Evolutionary conservation across 73 alveolate genomes (phyloP).

Genomic region (Paraurostyla sp.): DNA sequence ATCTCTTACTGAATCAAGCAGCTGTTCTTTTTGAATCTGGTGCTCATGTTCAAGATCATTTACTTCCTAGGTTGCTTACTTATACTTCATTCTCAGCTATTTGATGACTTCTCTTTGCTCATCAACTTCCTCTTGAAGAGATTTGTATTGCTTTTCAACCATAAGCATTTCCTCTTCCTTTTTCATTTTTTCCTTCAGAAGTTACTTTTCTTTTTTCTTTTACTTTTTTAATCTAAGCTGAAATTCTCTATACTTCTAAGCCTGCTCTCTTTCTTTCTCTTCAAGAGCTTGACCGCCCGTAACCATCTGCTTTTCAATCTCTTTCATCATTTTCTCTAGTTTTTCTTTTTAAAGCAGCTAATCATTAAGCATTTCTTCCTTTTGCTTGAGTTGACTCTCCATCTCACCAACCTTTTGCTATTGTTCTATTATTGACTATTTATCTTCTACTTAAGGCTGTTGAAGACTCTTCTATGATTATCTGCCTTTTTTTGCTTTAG

Average conservation of each 20-base stretch:
- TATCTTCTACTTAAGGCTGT: background rate
- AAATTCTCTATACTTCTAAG: constrained; percentile 58
- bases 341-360: constrained; percentile 48
- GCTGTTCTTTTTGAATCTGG: constrained; percentile 83
- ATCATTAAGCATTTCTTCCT: background rate
- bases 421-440: background rate
- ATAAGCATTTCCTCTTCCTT: constrained; percentile 75
- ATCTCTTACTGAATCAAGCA: constrained; percentile 80
- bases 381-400: background rate
- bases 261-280: no score
- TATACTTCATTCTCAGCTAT: constrained; percentile 52
- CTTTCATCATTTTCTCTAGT: constrained; percentile 70
- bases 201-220: constrained; percentile 74
- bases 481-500: no score
- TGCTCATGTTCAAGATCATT: constrained; percentile 84
- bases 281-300: constrained; percentile 78
- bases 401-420: background rate
- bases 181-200: constrained; percentile 75
- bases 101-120: constrained; percentile 60
- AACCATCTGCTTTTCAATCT: constrained; percentile 75
- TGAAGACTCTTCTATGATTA: background rate
- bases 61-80: constrained; percentile 63
- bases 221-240: constrained; percentile 74
- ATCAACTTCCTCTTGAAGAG: constrained; percentile 69
- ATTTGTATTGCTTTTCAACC: constrained; percentile 70